phyloP scores from a whole-genome alignment of 1,139 yeast genomes.

The Debaryomycetaceae sp. region DNA sequence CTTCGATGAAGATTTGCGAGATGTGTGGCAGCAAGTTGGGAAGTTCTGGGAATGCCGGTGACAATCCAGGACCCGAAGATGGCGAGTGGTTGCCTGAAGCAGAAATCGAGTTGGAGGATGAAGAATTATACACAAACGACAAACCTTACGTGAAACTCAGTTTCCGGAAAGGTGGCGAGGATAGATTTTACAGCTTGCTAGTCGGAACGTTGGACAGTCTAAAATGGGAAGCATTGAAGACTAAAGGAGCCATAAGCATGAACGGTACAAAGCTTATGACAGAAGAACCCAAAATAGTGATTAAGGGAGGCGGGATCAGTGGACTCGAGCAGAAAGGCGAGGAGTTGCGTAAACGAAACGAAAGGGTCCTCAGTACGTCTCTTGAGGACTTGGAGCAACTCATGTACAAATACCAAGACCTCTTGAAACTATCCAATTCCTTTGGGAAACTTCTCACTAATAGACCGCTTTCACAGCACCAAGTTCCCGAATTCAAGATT shows the following conservation, averaged over 20 bases:
- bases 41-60: conserved; percentile 9
- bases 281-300: conserved; percentile 9
- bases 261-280: conserved; percentile 27
- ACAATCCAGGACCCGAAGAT: conserved; percentile 11
- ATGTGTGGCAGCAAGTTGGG: conserved; percentile 71
- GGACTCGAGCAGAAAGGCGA: conserved; percentile 65
- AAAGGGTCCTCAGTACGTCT: conserved; percentile 62
- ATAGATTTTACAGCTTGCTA: conserved; percentile 42
- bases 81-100: conserved; percentile 4
- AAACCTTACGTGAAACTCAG: conserved; percentile 52
- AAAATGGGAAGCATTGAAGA: conserved; percentile 42
- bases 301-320: conserved; percentile 54
- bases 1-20: conserved; percentile 75
- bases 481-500: conserved; percentile 31
- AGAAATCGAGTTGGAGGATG: conserved; percentile 19
- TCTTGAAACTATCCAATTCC: conserved; percentile 53
- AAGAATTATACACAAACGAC: conserved; percentile 30
- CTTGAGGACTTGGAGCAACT: conserved; percentile 74
- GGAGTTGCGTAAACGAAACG: conserved; percentile 56
- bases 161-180: conserved; percentile 60
- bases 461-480: conserved; percentile 7
- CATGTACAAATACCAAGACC: conserved; percentile 74
- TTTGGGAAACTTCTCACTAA: conserved; percentile 35
- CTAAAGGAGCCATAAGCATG: conserved; percentile 38
- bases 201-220: conserved; percentile 41